Percentiles rank a stretch among this genome's conserved stretches.
phyloP scores from a whole-genome alignment of 2,329 filamentous ascomycete genomes.

The Fusarium brevicatenulatum region DNA sequence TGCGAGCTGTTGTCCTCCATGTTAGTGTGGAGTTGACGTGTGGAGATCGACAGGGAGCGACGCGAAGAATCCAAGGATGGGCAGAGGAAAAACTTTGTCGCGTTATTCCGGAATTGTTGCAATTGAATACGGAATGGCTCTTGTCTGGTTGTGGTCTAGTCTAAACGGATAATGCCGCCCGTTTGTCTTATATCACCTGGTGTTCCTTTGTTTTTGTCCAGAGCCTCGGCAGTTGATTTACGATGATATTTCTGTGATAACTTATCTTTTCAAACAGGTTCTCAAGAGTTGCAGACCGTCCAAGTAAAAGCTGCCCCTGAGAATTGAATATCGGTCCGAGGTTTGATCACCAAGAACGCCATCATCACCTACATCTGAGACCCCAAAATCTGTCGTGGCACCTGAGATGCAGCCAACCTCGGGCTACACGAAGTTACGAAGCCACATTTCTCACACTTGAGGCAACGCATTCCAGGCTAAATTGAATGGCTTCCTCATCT shows the following conservation, averaged over 20 bases:
- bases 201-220: not conserved
- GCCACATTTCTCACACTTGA: not conserved
- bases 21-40: constrained; percentile 39
- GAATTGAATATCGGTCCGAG: not conserved
- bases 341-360: not conserved
- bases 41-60: constrained; percentile 38
- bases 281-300: not conserved
- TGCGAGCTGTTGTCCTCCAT: constrained; percentile 54
- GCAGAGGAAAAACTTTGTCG: constrained; percentile 37
- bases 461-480: not conserved
- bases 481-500: not conserved
- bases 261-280: no score
- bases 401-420: constrained; percentile 1
- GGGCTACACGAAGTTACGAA: not conserved
- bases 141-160: constrained; percentile 6
- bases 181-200: constrained; percentile 2
- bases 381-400: not conserved
- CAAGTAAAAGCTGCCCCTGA: not conserved
- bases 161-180: not conserved
- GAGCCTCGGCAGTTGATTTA: not conserved
- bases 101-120: constrained; percentile 8
- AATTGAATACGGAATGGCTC: not conserved
- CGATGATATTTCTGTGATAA: not conserved
- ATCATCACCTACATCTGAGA: not conserved
- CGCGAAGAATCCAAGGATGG: constrained; percentile 23